phyloP scores from a whole-genome alignment of 2,329 filamentous ascomycete species.

The Diaporthe helianthi region DNA sequence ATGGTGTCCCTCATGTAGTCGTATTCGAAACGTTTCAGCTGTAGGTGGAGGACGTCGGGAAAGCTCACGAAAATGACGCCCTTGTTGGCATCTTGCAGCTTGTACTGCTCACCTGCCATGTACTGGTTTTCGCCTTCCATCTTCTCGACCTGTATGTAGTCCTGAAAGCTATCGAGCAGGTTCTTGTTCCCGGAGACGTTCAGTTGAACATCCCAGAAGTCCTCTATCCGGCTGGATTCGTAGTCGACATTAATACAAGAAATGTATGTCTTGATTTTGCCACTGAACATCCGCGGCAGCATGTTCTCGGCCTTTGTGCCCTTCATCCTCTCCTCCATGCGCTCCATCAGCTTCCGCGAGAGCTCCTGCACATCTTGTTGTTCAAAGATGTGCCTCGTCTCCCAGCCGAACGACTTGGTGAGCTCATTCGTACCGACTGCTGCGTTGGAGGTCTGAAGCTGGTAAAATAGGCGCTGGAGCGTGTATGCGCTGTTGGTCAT shows the following conservation, averaged over 20 bases:
- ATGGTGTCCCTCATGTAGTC: slow-evolving; percentile 95
- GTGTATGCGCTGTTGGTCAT: slow-evolving; percentile 91
- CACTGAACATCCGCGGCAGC: slow-evolving; percentile 89
- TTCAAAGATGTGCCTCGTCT: slow-evolving; percentile 96
- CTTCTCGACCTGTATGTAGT: slow-evolving; percentile 96
- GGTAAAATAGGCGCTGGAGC: slow-evolving; percentile 92
- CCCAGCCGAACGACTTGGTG: slow-evolving; percentile 97
- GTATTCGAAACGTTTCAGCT: slow-evolving; percentile 97
- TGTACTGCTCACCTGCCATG: slow-evolving; percentile 86
- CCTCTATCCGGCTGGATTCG: slow-evolving; percentile 92
- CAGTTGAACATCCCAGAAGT: slow-evolving; percentile 98
- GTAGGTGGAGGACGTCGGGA: slow-evolving; percentile 90
- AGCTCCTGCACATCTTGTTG: slow-evolving; percentile 98
- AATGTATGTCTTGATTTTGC: slow-evolving; percentile 98
- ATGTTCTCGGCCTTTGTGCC: slow-evolving; percentile 90
- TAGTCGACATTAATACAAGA: slow-evolving; percentile 98
- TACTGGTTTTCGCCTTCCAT: slow-evolving; percentile 99
- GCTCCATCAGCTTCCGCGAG: slow-evolving; percentile 95
- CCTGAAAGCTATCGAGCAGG: slow-evolving; percentile 90
- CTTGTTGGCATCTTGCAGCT: slow-evolving; percentile 95
- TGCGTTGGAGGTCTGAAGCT: slow-evolving; percentile 82
- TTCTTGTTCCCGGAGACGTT: slow-evolving; percentile 96
- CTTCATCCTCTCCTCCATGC: slow-evolving; percentile 98
- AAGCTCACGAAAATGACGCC: slow-evolving; percentile 97
- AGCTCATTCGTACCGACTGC: slow-evolving; percentile 92